Evolutionary conservation across 306 rosid genomes (phyloP).

Genomic region (Castanea mollissima): DNA sequence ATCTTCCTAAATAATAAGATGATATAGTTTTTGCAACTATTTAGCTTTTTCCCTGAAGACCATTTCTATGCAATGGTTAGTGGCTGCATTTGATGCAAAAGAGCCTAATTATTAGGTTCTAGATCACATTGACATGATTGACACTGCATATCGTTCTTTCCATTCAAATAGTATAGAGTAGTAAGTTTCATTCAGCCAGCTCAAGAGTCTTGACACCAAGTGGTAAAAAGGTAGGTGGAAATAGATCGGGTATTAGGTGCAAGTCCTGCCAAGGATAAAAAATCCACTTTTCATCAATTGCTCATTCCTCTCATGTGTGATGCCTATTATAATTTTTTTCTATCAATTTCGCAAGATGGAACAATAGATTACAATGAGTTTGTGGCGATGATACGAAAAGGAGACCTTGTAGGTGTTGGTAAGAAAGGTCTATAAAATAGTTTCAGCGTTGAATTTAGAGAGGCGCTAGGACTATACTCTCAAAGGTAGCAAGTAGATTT

Average conservation of each 20-base stretch:
- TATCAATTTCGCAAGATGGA: constrained; percentile 63
- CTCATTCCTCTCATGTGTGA: background rate
- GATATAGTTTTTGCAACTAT: background rate
- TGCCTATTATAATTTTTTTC: background rate
- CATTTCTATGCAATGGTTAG: too few relatives aligned
- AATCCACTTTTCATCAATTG: background rate
- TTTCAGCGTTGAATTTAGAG: constrained; percentile 73
- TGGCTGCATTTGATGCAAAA: background rate
- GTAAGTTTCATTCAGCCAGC: too few relatives aligned
- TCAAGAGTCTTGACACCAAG: too few relatives aligned
- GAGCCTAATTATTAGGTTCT: background rate
- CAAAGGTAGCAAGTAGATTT: constrained; percentile 3
- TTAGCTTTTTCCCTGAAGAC: background rate
- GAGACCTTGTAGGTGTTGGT: constrained; percentile 50
- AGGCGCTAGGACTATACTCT: constrained; percentile 44
- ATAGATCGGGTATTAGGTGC: background rate
- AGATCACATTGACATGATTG: background rate
- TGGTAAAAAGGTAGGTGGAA: background rate
- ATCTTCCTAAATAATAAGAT: background rate
- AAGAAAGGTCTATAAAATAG: constrained; percentile 67
- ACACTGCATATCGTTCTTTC: background rate
- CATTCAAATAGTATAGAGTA: background rate
- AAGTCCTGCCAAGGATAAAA: constrained; percentile 5
- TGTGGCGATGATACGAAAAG: constrained; percentile 96
- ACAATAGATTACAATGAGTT: constrained; percentile 92